These are phyloP conservation scores for Stephanodiscus triporus DNA, from an alignment of 108 stramenopile species.

Conservation along the genomic window DNA sequence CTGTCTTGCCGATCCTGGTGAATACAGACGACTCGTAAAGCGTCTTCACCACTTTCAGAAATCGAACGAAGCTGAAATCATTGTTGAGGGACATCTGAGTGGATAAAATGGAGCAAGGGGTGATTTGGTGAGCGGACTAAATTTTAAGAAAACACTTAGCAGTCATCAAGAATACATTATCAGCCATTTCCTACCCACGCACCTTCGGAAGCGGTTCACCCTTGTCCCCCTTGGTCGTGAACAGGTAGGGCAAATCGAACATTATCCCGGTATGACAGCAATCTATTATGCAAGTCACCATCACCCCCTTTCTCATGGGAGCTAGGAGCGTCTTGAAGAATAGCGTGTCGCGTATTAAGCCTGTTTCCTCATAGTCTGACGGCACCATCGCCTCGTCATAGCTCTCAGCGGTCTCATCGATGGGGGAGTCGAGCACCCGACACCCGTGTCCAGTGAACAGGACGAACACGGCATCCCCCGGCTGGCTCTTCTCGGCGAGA, in stretches of 20 bases:
- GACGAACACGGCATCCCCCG: constrained; percentile 85
- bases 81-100: constrained; percentile 70
- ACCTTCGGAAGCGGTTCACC: constrained; percentile 54
- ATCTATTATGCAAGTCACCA: constrained; percentile 81
- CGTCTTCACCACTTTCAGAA: constrained; percentile 88
- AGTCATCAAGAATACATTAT: no score
- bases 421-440: constrained; percentile 70
- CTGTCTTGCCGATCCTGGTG: constrained; percentile 44
- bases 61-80: constrained; percentile 87
- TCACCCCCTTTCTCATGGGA: constrained; percentile 84
- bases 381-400: constrained; percentile 86
- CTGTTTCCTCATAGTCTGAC: constrained; percentile 62
- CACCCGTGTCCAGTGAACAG: constrained; percentile 88
- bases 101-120: background rate
- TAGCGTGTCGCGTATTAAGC: constrained; percentile 82
- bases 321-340: constrained; percentile 84
- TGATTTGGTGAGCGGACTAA: constrained; percentile 1
- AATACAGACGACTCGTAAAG: constrained; percentile 87
- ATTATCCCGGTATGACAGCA: constrained; percentile 83
- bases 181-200: constrained; percentile 7
- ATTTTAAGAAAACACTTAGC: no score
- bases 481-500: constrained; percentile 77
- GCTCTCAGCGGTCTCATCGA: constrained; percentile 62
- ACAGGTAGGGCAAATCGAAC: constrained; percentile 83
- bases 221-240: constrained; percentile 69